Base-by-base conservation (phyloP, 176 grass and related monocot species). In the Zea luxurians region DNA sequence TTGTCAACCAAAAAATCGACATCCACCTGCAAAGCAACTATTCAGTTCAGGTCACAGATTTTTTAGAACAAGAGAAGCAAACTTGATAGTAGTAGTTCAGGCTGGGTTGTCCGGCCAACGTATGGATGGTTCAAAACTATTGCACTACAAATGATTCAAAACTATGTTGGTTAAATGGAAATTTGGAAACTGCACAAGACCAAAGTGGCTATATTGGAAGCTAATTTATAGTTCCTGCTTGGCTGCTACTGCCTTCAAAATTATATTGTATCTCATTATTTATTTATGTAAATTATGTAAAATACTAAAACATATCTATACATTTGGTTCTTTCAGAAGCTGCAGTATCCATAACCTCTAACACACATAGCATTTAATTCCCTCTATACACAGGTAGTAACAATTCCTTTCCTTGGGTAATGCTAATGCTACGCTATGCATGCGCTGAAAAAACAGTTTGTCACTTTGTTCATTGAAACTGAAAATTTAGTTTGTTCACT, bases 21-120 rank as follows among this genome's bases (percentile, higher is more conserved):
- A 84, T 76, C n/a, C 71, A 80, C 82, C 82, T 89, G 71, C 59
- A 89, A 81, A 81, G 13, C 18, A 13, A 81, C 0, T 60, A 13
- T 54, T 8, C 4, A 44, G 43, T 21, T 85, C 41, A 89, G 82
- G 59, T 37, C 34, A 27, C n/a, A 66, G 15, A 35, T 76, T 71
- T 27, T 27, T 27, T 80, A 84, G 13, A 67, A 34, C 8, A 17
- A 43, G 10, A 4, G 21, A 64, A 66, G 66, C 5, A 2, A 54
- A 54, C 17, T 54, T 53, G 4, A 53, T 16, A 44, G 43, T 27
- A 44, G 43, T 8, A 44, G 43, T 44, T 44, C 43, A 44, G 7
- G 7, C 6, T 44, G 43, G 7, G 43, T 44, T 44, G 4, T 6
- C 13, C 5, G 13, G 5, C 13, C 13, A 16, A 16, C 15, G n/a